Evolutionary conservation across 768 basidiomycete species (phyloP), one percentile per base, ranked within the genome.

Genomic region (Podaxis sp.): DNA sequence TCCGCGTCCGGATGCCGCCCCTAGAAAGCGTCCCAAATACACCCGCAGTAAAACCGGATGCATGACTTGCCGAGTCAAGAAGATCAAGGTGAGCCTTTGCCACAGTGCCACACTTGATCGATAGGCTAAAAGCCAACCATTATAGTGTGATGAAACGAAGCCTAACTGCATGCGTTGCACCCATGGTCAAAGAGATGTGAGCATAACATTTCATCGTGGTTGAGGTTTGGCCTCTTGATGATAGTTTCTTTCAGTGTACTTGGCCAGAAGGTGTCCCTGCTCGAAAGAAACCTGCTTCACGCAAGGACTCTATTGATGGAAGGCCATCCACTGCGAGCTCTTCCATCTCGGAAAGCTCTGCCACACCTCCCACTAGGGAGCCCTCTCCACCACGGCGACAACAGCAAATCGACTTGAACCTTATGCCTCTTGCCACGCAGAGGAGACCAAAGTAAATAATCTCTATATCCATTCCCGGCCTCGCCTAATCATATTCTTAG

Each of bases 31-130:
- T 37, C 92, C 91, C 52, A 97, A 97, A 79, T 95, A 95, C 67
- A 93, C 91, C 63, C 84, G 95, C 67, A 93, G 91, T 74, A 95
- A 96, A 77, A 94, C 93, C 1, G 95, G 95, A 23, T 98, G 95
- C 71, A 76, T 96, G 70, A 95, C 92, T 46, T 98, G 95, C 81
- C 84, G 95, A 67, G 84, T 86, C 63, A 95, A 95, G 81, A 92
- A 96, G 81, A 93, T 98, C 69, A 97, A 97, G 84, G 91, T 91
- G 64, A 57, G 81, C 70, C 57, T 28, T 35, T 21, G 38, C 37
- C 57, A 36, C 18, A 42, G n/a, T 25, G 50, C 54, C 42, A 42
- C 50, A 14, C n/a, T 63, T 50, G 44, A 23, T 14, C 36, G 48
- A 10, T 51, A 44, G 58, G 35, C 50, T 50, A 25, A 38, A 38